Percentiles rank a stretch among this genome's conserved stretches.
These are phyloP conservation scores for Rutidosis leptorrhynchoides DNA, from an alignment of 129 eudicot species.

Conservation along the genomic window DNA sequence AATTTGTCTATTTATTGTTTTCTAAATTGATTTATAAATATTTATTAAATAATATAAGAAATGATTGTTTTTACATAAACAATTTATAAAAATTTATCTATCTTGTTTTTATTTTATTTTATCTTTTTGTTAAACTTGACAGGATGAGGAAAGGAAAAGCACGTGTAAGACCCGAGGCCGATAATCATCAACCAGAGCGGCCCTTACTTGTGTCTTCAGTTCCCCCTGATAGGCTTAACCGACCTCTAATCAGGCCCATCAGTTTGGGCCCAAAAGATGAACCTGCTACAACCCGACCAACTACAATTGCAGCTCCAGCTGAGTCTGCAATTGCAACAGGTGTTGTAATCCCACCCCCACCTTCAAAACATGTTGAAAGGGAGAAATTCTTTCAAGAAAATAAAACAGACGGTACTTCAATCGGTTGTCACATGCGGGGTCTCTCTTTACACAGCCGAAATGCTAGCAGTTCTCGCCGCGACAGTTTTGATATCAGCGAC, in stretches of 20 bases:
- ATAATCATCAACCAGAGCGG: conserved; percentile 40
- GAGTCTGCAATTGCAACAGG: background rate
- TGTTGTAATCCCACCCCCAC: conserved; percentile 78
- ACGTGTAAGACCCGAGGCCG: conserved; percentile 58
- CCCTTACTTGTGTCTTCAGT: conserved; percentile 43
- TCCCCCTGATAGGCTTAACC: conserved; percentile 64
- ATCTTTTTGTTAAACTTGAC: no score
- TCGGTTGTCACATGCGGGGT: conserved; percentile 66
- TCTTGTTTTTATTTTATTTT: no score
- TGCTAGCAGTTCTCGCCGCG: conserved; percentile 71
- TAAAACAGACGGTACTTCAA: conserved; percentile 51
- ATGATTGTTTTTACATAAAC: no score
- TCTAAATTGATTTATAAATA: background rate
- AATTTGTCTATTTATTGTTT: background rate
- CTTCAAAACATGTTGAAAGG: conserved; percentile 86
- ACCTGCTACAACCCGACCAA: conserved; percentile 29
- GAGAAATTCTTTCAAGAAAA: conserved; percentile 89
- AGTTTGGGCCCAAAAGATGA: conserved; percentile 53
- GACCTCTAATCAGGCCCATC: conserved; percentile 84
- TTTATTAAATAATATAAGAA: no score
- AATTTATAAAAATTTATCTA: no score
- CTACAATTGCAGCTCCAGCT: no score
- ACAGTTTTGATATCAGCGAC: conserved; percentile 59
- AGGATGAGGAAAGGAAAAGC: conserved; percentile 96
- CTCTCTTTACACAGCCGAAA: conserved; percentile 82